These are phyloP conservation scores for Gossypium longicalyx DNA, from an alignment of 345 rosid species.

Conservation along the genomic window DNA sequence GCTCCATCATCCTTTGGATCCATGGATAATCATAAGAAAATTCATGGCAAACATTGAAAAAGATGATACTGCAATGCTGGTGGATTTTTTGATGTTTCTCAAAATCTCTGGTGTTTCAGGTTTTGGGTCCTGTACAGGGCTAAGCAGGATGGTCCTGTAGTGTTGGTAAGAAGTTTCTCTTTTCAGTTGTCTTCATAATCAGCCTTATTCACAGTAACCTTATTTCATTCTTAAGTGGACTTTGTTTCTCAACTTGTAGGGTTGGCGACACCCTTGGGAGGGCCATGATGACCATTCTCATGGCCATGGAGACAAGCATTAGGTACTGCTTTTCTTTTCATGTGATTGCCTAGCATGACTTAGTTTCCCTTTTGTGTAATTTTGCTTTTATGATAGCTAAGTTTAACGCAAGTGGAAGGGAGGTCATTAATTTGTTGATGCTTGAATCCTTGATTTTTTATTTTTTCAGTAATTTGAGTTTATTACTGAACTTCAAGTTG, in stretches of 20 bases:
- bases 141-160: constrained; percentile 92
- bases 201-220: not conserved
- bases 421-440: not conserved
- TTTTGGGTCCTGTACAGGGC: constrained; percentile 95
- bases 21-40: not conserved
- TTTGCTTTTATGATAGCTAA: not conserved
- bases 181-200: not conserved
- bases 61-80: not conserved
- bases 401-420: not conserved
- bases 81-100: not conserved
- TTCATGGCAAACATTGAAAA: not conserved
- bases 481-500: not conserved
- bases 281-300: constrained; percentile 74
- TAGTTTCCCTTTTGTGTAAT: not conserved
- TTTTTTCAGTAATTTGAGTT: not conserved
- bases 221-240: constrained; percentile 7
- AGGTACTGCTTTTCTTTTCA: constrained; percentile 32
- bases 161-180: constrained; percentile 50
- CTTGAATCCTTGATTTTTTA: not conserved
- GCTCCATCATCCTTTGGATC: not conserved
- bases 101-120: constrained; percentile 43
- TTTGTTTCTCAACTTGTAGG: constrained; percentile 35
- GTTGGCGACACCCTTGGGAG: constrained; percentile 99
- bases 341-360: not conserved
- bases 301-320: constrained; percentile 60